Base-by-base conservation (phyloP, 495 filamentous ascomycete genomes). In the Arthonia radiata region DNA sequence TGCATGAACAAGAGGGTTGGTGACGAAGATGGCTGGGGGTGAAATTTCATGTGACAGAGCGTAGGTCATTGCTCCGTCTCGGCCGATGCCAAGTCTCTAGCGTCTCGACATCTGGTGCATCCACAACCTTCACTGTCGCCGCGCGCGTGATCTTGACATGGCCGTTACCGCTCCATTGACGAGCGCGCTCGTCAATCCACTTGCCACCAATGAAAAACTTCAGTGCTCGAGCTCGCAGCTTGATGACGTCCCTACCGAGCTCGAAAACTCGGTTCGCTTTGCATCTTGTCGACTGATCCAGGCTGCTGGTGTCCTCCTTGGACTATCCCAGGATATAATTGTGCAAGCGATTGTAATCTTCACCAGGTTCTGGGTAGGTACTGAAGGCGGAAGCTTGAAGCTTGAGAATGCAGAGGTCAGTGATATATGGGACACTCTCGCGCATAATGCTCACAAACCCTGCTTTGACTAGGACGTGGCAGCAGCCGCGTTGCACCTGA, bases 311-410 rank as follows among this genome's bases (percentile, higher is more conserved):
- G 54, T 91, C 4, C 60, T 94, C 5, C 58, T 97, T 2, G 63
- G 75, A 23, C 51, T 94, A 26, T 75, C 83, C 1, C 89, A 94
- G 40, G 78, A 83, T 30, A 64, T 80, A 25, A 79, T 90, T 15
- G 73, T 81, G 9, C 78, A 81, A 38, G 78, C 86, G 2, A 72
- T 81, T 38, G 65, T 97, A n/a, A 51, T 86, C 0, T 65, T 90
- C 16, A 73, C 69, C n/a, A 59, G 86, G 4, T 91, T 82, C 53
- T 93, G 76, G 67, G 50, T 81, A 4, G 66, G 67, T 1, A 39
- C 59, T 1, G 67, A 71, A 25, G 66, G 65, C 7, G 66, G 65
- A 3, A 73, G 68, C 38, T 45, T 71, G 19, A 46, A 49, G 2
- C 56, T 66, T 13, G 54, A 63, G 41, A 54, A 56, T 4, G 54